Percentiles rank a stretch among this genome's conserved stretches.
These are phyloP conservation scores for Suillus sp. DNA, from an alignment of 768 basidiomycete species.

Conservation along the genomic window DNA sequence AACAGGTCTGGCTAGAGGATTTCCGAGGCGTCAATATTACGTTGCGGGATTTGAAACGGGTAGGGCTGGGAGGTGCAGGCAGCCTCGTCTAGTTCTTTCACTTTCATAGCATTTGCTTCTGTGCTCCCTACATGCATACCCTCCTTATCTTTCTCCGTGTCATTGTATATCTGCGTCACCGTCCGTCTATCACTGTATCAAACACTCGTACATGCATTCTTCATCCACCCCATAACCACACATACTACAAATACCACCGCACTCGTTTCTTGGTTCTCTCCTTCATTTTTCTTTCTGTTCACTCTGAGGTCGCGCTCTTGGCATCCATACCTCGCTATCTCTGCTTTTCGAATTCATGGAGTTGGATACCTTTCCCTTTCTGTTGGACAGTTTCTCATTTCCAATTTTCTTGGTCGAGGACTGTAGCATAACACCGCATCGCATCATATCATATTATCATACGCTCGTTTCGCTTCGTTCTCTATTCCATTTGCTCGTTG, in stretches of 20 bases:
- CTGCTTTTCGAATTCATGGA: constrained; percentile 20
- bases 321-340: background rate
- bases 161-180: constrained; percentile 34
- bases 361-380: constrained; percentile 21
- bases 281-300: constrained; percentile 10
- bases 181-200: constrained; percentile 30
- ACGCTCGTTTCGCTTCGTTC: background rate
- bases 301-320: background rate
- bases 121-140: constrained; percentile 23
- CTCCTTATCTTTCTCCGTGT: constrained; percentile 13
- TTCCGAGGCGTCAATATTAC: constrained; percentile 62
- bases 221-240: constrained; percentile 6
- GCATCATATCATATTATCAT: background rate
- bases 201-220: constrained; percentile 30
- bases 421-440: constrained; percentile 1
- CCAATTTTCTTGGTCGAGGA: background rate
- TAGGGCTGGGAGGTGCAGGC: constrained; percentile 24
- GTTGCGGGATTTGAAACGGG: constrained; percentile 42
- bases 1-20: constrained; percentile 67
- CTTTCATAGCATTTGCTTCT: background rate
- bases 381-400: constrained; percentile 8
- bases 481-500: background rate
- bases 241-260: constrained; percentile 9
- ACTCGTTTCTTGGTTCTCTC: constrained; percentile 13
- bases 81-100: background rate